Conservation (phyloP, 208 protist genomes). For the Endotrypanum monterogeii region DNA sequence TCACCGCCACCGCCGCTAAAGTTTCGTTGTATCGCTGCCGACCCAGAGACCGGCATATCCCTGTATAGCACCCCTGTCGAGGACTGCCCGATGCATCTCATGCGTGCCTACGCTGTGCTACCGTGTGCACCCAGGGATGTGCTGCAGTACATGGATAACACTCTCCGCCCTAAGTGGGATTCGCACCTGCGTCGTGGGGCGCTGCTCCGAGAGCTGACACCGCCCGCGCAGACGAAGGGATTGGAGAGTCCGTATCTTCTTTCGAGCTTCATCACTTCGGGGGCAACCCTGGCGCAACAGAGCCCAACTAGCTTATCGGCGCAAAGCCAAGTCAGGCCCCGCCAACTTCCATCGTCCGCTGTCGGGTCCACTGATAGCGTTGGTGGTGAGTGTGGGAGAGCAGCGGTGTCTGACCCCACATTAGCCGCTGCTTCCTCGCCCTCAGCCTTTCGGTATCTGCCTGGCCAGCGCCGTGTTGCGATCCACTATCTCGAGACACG, state of each 20-base stretch:
- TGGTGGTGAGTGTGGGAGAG: neutral
- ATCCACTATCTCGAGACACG: conserved; percentile 73
- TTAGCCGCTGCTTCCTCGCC: neutral
- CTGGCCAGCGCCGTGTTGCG: conserved; percentile 65
- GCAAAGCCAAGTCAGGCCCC: conserved; percentile 5
- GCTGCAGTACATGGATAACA: conserved; percentile 60
- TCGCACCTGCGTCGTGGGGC: conserved; percentile 45
- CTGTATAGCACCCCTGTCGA: conserved; percentile 67
- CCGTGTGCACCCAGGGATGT: conserved; percentile 55
- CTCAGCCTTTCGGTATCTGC: conserved; percentile 29
- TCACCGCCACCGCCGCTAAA: conserved; percentile 10
- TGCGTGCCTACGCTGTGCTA: conserved; percentile 66
- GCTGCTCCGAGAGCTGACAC: conserved; percentile 47
- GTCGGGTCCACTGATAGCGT: neutral
- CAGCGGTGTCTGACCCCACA: neutral
- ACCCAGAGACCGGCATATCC: conserved; percentile 40
- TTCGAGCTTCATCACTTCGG: conserved; percentile 11
- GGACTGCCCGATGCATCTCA: conserved; percentile 68
- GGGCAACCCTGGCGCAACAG: neutral
- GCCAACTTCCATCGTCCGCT: neutral
- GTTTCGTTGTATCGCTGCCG: conserved; percentile 54
- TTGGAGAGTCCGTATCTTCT: neutral
- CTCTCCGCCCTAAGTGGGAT: conserved; percentile 68
- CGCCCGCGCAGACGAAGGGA: conserved; percentile 2
- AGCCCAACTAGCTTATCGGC: conserved; percentile 7